Base-by-base conservation (phyloP, 2,329 filamentous ascomycete species). In the Lasiodiplodia gonubiensis region DNA sequence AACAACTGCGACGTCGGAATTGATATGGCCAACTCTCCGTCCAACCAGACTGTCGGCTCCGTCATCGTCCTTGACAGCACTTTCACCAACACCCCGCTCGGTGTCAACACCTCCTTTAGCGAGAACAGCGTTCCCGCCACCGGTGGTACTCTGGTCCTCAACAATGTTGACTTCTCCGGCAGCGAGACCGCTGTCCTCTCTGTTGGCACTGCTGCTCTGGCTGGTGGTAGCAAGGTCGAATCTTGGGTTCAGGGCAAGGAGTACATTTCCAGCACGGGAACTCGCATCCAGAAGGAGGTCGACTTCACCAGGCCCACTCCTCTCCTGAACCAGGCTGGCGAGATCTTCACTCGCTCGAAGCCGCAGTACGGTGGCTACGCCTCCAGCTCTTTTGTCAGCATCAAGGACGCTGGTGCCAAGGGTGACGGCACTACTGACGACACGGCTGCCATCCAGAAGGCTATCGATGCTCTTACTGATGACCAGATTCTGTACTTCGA, bases 361-460 rank as follows among this genome's bases (percentile, higher is more conserved):
- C 95, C 95, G 16, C 92, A 97, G 78, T 99, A 98, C 76, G 87
- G 91, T 75, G 81, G 82, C 51, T 80, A 92, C 2, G 79, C 88
- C 3, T 86, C 84, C n/a, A 85, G 83, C 68, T 86, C 86, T 39
- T 97, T 99, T 75, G 81, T 96, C 73, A 94, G 91, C 71, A 91
- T 95, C 81, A 97, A 94, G 82, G 83, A 87, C 55, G 85, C 86
- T 61, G 94, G 95, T 68, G 94, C 93, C 74, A 92, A 89, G 81
- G 95, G 95, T 74, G 94, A 99, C 74, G 95, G 94, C 63, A 79
- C 82, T 30, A 92, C 92, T 0, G 94, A 98, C 73, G 95, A 98
- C 75, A 97, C 94, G 18, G 87, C 85, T 6, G 92, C 90, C 21
- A 90, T 98, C 74, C 93, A 97, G 79, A 86, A 86, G 66, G 85